Conservation (phyloP, 2,329 filamentous ascomycete species). For the Fusarium globosum region DNA sequence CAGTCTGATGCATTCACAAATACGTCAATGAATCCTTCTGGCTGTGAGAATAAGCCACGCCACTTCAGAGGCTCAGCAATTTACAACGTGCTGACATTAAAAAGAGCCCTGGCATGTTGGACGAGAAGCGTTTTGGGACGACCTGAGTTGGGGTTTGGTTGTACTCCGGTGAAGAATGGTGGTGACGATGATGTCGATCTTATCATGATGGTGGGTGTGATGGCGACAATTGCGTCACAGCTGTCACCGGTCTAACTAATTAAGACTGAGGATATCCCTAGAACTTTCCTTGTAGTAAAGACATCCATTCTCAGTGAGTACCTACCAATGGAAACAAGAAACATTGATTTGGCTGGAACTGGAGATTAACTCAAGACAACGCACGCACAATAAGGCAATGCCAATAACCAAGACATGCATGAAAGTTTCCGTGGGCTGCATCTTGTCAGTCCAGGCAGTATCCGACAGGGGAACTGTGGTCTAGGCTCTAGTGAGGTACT, state of each 20-base stretch:
- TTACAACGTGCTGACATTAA: not conserved
- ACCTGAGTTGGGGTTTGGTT: not conserved
- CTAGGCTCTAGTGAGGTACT: constrained; percentile 21
- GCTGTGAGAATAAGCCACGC: not conserved
- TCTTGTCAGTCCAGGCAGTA: not conserved
- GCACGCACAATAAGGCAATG: constrained; percentile 11
- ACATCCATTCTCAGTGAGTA: not conserved
- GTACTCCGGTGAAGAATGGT: constrained; percentile 19
- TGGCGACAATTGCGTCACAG: constrained; percentile 35
- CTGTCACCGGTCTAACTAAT: not conserved
- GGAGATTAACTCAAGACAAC: not conserved
- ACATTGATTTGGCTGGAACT: not conserved
- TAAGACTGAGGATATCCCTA: not conserved
- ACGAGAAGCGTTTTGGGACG: constrained; percentile 6
- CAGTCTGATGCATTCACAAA: not conserved
- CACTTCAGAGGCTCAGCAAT: not conserved
- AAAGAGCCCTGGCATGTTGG: constrained; percentile 3
- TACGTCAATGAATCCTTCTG: not conserved
- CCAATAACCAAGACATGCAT: constrained; percentile 25
- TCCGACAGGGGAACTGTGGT: constrained; percentile 8
- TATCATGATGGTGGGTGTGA: constrained; percentile 20
- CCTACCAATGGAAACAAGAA: not conserved
- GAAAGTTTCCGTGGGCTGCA: constrained; percentile 24
- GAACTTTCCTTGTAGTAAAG: not conserved
- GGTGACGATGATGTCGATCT: constrained; percentile 38